Base-by-base conservation (phyloP, 192 early-diverging fungal species). In the Umbelopsis sp. region DNA sequence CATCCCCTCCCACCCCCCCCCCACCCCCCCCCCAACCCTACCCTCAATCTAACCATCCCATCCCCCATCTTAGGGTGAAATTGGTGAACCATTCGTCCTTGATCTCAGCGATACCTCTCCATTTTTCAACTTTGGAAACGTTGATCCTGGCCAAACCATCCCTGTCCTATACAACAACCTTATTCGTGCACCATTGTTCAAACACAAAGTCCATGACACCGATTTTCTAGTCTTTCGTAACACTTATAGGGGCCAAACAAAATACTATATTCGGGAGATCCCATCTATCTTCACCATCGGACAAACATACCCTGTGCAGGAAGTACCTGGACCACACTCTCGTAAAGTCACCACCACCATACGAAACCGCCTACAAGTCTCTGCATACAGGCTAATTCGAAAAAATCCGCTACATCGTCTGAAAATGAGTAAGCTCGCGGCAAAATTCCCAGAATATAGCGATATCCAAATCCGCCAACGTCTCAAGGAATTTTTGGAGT, bases 401-500 rank as follows among this genome's bases (percentile, higher is more conserved):
- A 88, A 87, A 44, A 93, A 95, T 71, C 90, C 88, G n/a, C 77
- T 89, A 47, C 82, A 89, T 52, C 78, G 91, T 66, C 80, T 98
- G 11, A 85, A 88, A 56, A 93, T 94, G 80, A 88, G 82, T 51
- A 90, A 92, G 76, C 83, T 99, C 5, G 72, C 88, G 32, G 89
- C 92, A 71, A 80, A 88, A 52, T 99, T 96, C 68, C 92, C 96
- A 17, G 93, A 93, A 54, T 94, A 94, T 74, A 85, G 81, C 29
- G 96, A 98, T 68, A 74, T 89, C 51, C 91, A 95, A 68, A 88
- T 99, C n/a, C 84, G 93, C 21, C 92, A 95, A 78, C 89, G 94
- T 52, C 82, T 99, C 10, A 96, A 98, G 87, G 97, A 99, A 81
- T 97, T 99, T 84, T 89, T 93, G 36, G 95, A 98, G 81, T 96